These are phyloP conservation scores for Candida michaelii DNA, from an alignment of 805 yeast species.

Conservation along the genomic window DNA sequence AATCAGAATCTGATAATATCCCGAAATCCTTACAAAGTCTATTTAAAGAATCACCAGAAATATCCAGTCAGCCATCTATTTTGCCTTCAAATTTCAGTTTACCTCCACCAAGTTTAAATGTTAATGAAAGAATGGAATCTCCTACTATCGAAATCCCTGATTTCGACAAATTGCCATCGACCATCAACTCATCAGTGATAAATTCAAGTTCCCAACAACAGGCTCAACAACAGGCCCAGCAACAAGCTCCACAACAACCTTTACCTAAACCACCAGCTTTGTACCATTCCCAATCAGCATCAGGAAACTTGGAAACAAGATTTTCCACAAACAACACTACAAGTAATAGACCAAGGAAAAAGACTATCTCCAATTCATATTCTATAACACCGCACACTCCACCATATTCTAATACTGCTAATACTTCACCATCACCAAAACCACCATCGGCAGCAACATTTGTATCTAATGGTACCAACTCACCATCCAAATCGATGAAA, in stretches of 20 bases:
- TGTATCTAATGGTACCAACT: slow-evolving; percentile 22
- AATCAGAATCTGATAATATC: slow-evolving; percentile 41
- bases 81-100: slow-evolving; percentile 13
- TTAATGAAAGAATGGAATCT: slow-evolving; percentile 43
- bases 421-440: slow-evolving; percentile 40
- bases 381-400: slow-evolving; percentile 33
- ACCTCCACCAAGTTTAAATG: slow-evolving; percentile 15
- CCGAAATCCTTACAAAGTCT: slow-evolving; percentile 73
- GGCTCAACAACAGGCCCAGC: not conserved
- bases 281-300: slow-evolving; percentile 44
- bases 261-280: slow-evolving; percentile 44
- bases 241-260: slow-evolving; percentile 21
- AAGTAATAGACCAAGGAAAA: slow-evolving; percentile 33
- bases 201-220: not conserved
- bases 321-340: slow-evolving; percentile 21
- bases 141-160: slow-evolving; percentile 73
- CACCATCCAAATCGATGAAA: slow-evolving; percentile 49
- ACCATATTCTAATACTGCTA: slow-evolving; percentile 38
- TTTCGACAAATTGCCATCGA: slow-evolving; percentile 44
- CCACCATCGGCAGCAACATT: slow-evolving; percentile 21
- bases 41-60: slow-evolving; percentile 52
- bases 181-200: not conserved
- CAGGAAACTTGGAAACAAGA: slow-evolving; percentile 35
- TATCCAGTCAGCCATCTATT: slow-evolving; percentile 4
- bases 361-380: slow-evolving; percentile 38